phyloP scores from a whole-genome alignment of 306 rosid species.

The Vigna nakashimae region DNA sequence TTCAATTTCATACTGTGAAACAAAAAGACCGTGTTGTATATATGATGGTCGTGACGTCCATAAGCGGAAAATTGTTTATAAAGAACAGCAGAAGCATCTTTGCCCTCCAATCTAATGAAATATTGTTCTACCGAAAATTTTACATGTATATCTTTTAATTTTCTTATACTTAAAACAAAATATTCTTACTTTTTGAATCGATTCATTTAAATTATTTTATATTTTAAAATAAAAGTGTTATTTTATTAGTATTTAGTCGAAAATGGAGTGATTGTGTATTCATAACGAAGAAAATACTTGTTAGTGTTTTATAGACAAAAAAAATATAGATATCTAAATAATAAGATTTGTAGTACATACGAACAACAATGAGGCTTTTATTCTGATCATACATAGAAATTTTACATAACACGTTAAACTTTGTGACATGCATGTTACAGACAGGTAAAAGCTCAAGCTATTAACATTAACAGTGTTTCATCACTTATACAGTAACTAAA shows the following conservation, averaged over 20 bases:
- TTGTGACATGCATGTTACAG: slow-evolving; percentile 3
- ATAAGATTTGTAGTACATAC: neutral
- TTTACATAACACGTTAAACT: neutral
- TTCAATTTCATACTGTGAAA: neutral
- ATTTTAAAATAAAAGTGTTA: too few species aligned
- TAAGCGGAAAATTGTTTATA: too few species aligned
- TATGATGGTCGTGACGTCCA: too few species aligned
- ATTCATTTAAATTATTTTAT: too few species aligned
- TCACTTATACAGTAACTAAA: neutral
- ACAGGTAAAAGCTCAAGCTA: neutral
- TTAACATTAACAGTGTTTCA: neutral
- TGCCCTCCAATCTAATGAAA: too few species aligned
- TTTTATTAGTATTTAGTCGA: too few species aligned
- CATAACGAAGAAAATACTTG: neutral
- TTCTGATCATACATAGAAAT: neutral
- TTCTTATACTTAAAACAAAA: too few species aligned
- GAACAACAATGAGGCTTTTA: slow-evolving; percentile 20
- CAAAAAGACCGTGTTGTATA: neutral
- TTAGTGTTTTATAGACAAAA: neutral
- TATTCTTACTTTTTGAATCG: too few species aligned
- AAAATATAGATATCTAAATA: neutral
- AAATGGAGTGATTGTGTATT: too few species aligned
- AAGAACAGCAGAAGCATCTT: too few species aligned
- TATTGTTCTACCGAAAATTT: too few species aligned
- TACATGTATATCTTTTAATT: too few species aligned